Percentiles rank a stretch among this genome's conserved stretches.
phyloP scores from a whole-genome alignment of 495 filamentous ascomycete species.

The Penicillium argentinense region DNA sequence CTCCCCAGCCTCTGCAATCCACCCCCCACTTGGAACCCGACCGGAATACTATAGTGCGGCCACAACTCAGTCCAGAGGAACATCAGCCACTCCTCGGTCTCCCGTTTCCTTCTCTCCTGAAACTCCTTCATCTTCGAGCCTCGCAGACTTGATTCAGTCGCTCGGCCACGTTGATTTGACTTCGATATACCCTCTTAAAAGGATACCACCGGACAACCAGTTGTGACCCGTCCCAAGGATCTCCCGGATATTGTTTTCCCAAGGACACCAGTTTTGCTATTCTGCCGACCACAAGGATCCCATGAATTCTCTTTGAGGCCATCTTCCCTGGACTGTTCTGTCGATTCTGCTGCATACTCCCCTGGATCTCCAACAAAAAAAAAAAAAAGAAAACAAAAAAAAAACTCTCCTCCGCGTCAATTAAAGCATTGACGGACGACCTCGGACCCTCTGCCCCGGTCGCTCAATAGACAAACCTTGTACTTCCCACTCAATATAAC shows the following conservation, averaged over 20 bases:
- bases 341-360: constrained; percentile 14
- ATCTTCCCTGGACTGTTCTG: constrained; percentile 20
- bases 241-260: constrained; percentile 20
- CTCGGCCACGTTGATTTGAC: constrained; percentile 1
- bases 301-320: constrained; percentile 21
- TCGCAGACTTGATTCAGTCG: constrained; percentile 21
- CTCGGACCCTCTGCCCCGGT: constrained; percentile 18
- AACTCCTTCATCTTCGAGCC: constrained; percentile 10
- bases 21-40: constrained; percentile 1
- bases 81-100: constrained; percentile 11
- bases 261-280: constrained; percentile 17
- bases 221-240: constrained; percentile 21
- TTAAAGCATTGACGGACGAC: constrained; percentile 24
- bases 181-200: constrained; percentile 10
- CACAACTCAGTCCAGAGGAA: constrained; percentile 9
- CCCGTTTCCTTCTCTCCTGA: constrained; percentile 11
- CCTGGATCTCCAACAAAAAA: constrained; percentile 14
- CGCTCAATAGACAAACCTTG: constrained; percentile 23
- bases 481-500: constrained; percentile 28
- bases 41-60: constrained; percentile 31
- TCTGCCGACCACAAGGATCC: constrained; percentile 14
- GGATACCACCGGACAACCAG: constrained; percentile 20
- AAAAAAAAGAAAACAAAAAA: too few relatives aligned
- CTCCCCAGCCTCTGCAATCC: constrained; percentile 4
- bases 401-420: constrained; percentile 7